Evolutionary conservation across 1,284 basidiomycete species (phyloP), one percentile per base, ranked within the genome.

Genomic region (Boletus smithii): DNA sequence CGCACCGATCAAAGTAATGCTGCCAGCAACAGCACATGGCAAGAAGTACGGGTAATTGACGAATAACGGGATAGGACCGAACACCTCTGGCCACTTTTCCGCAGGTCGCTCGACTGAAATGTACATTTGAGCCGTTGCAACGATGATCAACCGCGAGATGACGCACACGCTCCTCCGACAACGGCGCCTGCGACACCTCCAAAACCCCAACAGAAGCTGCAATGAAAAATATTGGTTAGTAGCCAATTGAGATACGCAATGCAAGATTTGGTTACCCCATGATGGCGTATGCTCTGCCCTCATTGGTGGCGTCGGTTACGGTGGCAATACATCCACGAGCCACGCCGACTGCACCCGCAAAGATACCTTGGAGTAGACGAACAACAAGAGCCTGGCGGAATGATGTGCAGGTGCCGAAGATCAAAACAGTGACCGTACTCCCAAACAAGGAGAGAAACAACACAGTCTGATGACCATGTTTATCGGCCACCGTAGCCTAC

Each of bases 321-420:
- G 88, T 87, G 18, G 91, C 75, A 35, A 99, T 85, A 7, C 88
- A 90, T 17, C 93, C 91, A 57, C 94, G 80, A 34, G 91, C 92
- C 16, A 97, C 94, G 24, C 93, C 95, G 29, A 97, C 88, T 13
- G 92, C 90, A 14, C 95, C 95, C 9, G 91, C 94, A 65, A 98
- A 99, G 35, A 98, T 80, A 22, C 95, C 95, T 68, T 99, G 95
- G 22, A 92, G 77, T 5, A 99, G 74, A n/a, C 95, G 81, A 30
- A 95, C 85, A 38, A 77, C 83, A 46, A 98, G 84, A 4, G 95
- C 95, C 65, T 95, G 83, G 22, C 83, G 77, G 13, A 94, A 74
- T 5, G 85, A 78, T 11, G 83, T 87, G 26, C 88, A 81, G 1
- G 93, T 93, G 22, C 95, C 95, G 62, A 98, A 99, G 24, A 86